Evolutionary conservation across 768 basidiomycete species (phyloP).

Genomic region (Pilatotrama ljubarskyi): DNA sequence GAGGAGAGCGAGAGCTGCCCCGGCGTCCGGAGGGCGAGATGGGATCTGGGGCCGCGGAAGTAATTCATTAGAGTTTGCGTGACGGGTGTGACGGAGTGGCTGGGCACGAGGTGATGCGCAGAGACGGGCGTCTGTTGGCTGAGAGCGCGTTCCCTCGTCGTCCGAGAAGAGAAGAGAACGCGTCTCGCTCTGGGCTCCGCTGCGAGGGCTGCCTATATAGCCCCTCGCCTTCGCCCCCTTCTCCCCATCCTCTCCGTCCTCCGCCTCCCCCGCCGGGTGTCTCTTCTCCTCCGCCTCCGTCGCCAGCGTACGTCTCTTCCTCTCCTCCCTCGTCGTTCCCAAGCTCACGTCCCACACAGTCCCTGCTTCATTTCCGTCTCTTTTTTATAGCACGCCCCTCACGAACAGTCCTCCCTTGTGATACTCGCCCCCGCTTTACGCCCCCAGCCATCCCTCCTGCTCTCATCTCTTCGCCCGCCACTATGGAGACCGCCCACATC

Average conservation of each 20-base stretch:
- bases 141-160: not conserved
- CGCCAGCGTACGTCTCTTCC: constrained; percentile 18
- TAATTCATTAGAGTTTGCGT: constrained; percentile 20
- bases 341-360: constrained; percentile 18
- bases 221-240: constrained; percentile 19
- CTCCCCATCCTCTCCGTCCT: constrained; percentile 21
- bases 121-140: not conserved
- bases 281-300: constrained; percentile 11
- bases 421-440: constrained; percentile 19
- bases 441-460: constrained; percentile 12
- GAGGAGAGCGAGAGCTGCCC: constrained; percentile 4
- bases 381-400: constrained; percentile 17
- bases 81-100: constrained; percentile 8
- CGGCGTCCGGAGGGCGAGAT: constrained; percentile 7
- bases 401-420: constrained; percentile 25
- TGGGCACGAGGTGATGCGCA: constrained; percentile 19
- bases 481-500: constrained; percentile 50
- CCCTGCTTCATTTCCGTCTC: constrained; percentile 17
- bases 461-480: constrained; percentile 23
- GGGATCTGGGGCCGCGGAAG: constrained; percentile 22
- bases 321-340: constrained; percentile 23
- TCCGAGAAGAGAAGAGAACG: not conserved
- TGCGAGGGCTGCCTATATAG: constrained; percentile 26
- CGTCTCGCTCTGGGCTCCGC: not conserved
- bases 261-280: constrained; percentile 21